phyloP scores from a whole-genome alignment of 305 asterid species.

The Stenogyne calaminthoides region DNA sequence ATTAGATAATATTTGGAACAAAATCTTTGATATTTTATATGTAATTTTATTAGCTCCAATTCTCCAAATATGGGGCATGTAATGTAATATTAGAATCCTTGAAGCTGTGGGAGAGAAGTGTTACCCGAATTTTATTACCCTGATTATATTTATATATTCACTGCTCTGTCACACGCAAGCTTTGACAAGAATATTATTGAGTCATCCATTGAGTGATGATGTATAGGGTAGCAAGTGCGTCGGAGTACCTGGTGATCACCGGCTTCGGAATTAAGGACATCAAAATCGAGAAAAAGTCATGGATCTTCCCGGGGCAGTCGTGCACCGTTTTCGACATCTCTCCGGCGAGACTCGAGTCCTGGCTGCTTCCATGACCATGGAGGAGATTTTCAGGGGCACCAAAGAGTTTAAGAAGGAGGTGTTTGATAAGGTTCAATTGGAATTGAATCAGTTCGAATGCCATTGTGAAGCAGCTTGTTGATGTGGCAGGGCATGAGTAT shows the following conservation, averaged over 20 bases:
- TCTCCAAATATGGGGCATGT: too few species aligned
- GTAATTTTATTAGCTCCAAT: too few species aligned
- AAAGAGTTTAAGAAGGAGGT: conserved; percentile 61
- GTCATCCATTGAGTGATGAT: conserved; percentile 15
- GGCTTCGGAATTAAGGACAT: conserved; percentile 50
- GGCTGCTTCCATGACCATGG: conserved; percentile 75
- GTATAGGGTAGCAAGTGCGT: conserved; percentile 59
- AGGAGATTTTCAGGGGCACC: conserved; percentile 54
- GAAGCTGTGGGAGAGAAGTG: fast-evolving
- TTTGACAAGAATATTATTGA: too few species aligned
- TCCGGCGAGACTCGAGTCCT: conserved; percentile 73
- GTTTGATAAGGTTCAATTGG: conserved; percentile 59
- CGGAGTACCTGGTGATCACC: conserved; percentile 66
- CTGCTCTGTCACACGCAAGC: too few species aligned
- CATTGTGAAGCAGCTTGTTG: conserved; percentile 63
- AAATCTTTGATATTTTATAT: too few species aligned
- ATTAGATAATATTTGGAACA: too few species aligned
- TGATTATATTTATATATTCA: too few species aligned
- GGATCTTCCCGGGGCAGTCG: conserved; percentile 58
- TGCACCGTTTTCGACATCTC: conserved; percentile 49
- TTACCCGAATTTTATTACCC: too few species aligned
- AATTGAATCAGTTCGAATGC: conserved; percentile 67
- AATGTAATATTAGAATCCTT: too few species aligned
- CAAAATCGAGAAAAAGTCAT: conserved; percentile 49
- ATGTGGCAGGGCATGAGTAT: conserved; percentile 61